A percentile compares a stretch with the other conserved stretches of the same genome.
Evolutionary conservation across 164 flowering plant genomes (phyloP).

Genomic region (Warburgia ugandensis): DNA sequence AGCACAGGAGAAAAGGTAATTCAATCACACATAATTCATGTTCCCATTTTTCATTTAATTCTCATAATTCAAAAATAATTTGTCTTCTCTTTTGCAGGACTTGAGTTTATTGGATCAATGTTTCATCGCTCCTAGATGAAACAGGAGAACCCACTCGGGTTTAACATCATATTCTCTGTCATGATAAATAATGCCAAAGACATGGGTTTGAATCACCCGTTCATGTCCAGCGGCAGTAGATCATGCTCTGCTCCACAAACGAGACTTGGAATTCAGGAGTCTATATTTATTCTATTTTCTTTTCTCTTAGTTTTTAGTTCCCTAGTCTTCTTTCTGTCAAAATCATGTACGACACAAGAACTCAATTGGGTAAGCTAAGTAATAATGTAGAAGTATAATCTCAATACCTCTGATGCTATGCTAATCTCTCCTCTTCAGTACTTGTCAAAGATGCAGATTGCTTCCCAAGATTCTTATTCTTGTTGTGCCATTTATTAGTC

Average conservation of each 20-base stretch:
- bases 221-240: conserved; percentile 25
- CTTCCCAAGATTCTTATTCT: too few relatives aligned
- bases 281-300: too few relatives aligned
- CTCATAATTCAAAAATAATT: neutral
- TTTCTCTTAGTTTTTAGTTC: neutral
- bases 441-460: too few relatives aligned
- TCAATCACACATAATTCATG: neutral
- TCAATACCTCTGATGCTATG: too few relatives aligned
- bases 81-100: conserved; percentile 29
- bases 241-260: conserved; percentile 36
- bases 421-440: too few relatives aligned
- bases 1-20: conserved; percentile 53
- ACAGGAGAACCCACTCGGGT: conserved; percentile 66
- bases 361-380: too few relatives aligned
- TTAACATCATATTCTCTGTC: conserved; percentile 72
- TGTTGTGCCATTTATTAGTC: too few relatives aligned
- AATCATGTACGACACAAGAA: too few relatives aligned
- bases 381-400: too few relatives aligned
- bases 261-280: conserved; percentile 62
- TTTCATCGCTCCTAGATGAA: conserved; percentile 31
- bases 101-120: conserved; percentile 56
- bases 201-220: conserved; percentile 42
- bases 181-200: conserved; percentile 58
- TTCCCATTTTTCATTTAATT: neutral
- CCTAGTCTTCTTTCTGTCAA: neutral